Base-by-base conservation (phyloP, 441 rosid species). In the Croton laevigatus region DNA sequence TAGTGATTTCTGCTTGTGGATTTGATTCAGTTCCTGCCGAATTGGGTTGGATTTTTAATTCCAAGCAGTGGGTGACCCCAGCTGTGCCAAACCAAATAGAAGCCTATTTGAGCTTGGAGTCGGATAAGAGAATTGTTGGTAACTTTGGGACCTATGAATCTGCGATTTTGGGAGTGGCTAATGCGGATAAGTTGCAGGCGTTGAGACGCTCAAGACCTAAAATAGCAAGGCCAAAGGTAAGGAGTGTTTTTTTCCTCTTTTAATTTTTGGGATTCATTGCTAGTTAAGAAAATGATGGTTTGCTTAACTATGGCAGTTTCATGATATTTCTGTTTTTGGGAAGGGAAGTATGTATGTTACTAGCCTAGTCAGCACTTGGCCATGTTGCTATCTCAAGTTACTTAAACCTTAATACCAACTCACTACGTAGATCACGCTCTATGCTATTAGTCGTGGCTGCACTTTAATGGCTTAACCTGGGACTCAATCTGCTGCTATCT, bases 11-110 rank as follows among this genome's bases (percentile, higher is more conserved):
- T 3, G 97, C 98, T 2, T 94, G 98, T 60, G 98, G 97, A 65
- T 94, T 91, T 57, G 98, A 91, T 78, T 94, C 97, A 0, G 68
- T 90, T 59, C 98, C 98, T 11, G 97, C 95, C 57, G 98, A 90
- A 67, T 52, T 91, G 73, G 97, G 98, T 16, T 71, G 87, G 65
- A 79, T 90, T 79, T 91, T 89, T 79, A 86, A 94, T 78, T 83
- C 97, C 62, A 85, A 81, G 79, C 97, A 89, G 73, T 94, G 98
- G 98, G 75, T 68, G 51, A 63, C 80, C 45, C 94, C 92, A 3
- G 76, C 90, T 14, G 92, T 75, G 61, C 96, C 94, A 19, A 91
- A 86, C 75, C 73, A 69, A 65, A 80, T 91, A 0, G 94, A 90
- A 81, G 97, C 96, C 3, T 91, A 90, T 70, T 65, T 91, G 68